These are phyloP conservation scores for Stachybotrys chartarum DNA, from an alignment of 2,329 filamentous ascomycete species.

Conservation along the genomic window DNA sequence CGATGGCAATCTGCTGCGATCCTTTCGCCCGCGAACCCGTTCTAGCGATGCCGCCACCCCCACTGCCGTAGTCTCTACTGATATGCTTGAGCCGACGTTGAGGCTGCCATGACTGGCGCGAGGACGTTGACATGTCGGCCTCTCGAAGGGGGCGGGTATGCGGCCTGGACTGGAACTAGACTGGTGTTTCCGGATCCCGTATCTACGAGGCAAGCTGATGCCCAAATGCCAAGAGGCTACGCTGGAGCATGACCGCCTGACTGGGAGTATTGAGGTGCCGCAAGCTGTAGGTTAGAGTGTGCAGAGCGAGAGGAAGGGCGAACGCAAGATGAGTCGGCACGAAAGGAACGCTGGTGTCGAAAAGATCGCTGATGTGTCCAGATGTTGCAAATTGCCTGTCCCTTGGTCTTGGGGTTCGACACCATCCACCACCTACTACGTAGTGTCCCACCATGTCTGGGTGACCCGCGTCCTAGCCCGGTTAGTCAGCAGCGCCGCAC, in stretches of 20 bases:
- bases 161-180: neutral
- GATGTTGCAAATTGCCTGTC: neutral
- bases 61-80: slow-evolving; percentile 32
- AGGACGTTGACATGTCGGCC: slow-evolving; percentile 27
- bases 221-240: slow-evolving; percentile 16
- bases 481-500: no score
- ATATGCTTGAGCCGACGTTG: slow-evolving; percentile 36
- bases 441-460: no score
- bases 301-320: neutral
- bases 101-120: slow-evolving; percentile 37
- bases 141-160: slow-evolving; percentile 4
- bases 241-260: slow-evolving; percentile 20
- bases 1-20: slow-evolving; percentile 33
- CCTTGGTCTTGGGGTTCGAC: no score
- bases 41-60: slow-evolving; percentile 17
- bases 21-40: slow-evolving; percentile 38
- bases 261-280: slow-evolving; percentile 1
- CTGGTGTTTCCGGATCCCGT: slow-evolving; percentile 1
- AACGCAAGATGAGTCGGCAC: neutral
- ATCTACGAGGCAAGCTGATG: slow-evolving; percentile 21
- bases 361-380: neutral
- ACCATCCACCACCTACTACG: no score
- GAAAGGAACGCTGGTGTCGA: neutral
- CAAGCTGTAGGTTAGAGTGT: neutral
- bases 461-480: no score